phyloP scores from a whole-genome alignment of 805 yeast genomes.

The Saturnispora galanensis region DNA sequence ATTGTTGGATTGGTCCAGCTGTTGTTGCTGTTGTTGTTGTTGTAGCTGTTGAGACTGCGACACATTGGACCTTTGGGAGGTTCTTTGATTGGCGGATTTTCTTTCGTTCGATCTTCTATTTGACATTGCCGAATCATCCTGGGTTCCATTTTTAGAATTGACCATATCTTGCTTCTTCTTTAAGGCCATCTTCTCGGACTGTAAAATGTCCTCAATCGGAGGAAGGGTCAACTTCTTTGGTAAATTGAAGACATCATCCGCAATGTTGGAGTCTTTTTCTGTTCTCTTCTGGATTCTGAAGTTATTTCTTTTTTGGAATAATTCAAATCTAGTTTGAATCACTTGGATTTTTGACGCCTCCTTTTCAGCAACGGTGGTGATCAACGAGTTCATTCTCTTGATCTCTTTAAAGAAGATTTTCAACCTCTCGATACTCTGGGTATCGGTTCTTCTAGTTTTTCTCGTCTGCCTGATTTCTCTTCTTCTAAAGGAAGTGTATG shows the following conservation, averaged over 20 bases:
- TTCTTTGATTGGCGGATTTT: slow-evolving; percentile 3
- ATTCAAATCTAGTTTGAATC: slow-evolving; percentile 62
- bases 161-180: slow-evolving; percentile 11
- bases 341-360: slow-evolving; percentile 59
- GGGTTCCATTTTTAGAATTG: neutral
- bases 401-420: slow-evolving; percentile 66
- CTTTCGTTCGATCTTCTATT: neutral
- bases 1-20: neutral
- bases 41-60: too few relatives aligned
- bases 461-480: slow-evolving; percentile 93
- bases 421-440: slow-evolving; percentile 77
- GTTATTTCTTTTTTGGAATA: slow-evolving; percentile 27
- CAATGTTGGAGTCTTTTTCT: slow-evolving; percentile 60
- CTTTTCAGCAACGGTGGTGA: slow-evolving; percentile 63
- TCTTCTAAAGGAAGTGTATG: slow-evolving; percentile 90
- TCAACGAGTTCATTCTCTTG: slow-evolving; percentile 61
- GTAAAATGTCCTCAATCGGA: slow-evolving; percentile 13
- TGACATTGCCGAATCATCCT: neutral
- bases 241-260: slow-evolving; percentile 72
- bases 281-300: slow-evolving; percentile 55
- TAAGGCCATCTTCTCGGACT: slow-evolving; percentile 4
- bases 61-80: slow-evolving; percentile 5
- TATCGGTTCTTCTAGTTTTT: slow-evolving; percentile 90
- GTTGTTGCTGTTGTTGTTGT: slow-evolving; percentile 9
- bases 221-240: slow-evolving; percentile 48